A percentile compares a stretch with the other conserved stretches of the same genome.
Conservation (phyloP, 1,139 yeast species). For the Yamadazyma blattariae region DNA sequence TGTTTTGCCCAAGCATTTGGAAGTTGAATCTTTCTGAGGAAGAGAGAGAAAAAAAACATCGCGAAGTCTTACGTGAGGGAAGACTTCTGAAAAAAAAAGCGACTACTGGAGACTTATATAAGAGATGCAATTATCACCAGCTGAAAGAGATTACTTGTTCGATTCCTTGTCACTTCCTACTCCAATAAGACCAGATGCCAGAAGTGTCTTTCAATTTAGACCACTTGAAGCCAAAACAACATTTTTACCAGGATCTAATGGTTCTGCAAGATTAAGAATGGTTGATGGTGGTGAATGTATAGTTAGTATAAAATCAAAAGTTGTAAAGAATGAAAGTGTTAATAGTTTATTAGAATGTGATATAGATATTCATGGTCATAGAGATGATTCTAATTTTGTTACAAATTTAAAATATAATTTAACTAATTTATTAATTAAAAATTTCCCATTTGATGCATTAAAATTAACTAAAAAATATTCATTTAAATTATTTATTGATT, state of each 20-base stretch:
- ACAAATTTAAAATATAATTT: constrained; percentile 55
- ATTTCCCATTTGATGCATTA: constrained; percentile 49
- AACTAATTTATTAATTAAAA: constrained; percentile 42
- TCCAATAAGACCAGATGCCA: constrained; percentile 79
- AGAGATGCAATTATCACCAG: constrained; percentile 69
- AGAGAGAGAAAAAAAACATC: background rate
- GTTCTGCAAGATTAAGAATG: constrained; percentile 82
- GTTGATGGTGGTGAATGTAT: constrained; percentile 92
- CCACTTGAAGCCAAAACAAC: constrained; percentile 83
- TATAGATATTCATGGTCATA: constrained; percentile 67
- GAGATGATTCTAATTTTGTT: constrained; percentile 68
- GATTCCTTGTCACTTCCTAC: constrained; percentile 66
- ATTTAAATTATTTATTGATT: constrained; percentile 74
- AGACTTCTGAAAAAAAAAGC: too few relatives aligned
- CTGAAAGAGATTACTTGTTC: constrained; percentile 78
- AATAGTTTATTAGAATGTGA: constrained; percentile 63
- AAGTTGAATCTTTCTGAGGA: too few relatives aligned
- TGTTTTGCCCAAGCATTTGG: background rate
- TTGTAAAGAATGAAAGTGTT: constrained; percentile 51
- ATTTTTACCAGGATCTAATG: constrained; percentile 83
- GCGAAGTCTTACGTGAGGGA: background rate
- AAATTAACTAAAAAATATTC: constrained; percentile 71
- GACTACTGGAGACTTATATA: too few relatives aligned
- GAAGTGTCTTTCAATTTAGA: constrained; percentile 69
- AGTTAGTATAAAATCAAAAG: constrained; percentile 84